A percentile compares a stretch with the other conserved stretches of the same genome.
These are phyloP conservation scores for Cochlearia excelsa DNA, from an alignment of 345 rosid species.

Conservation along the genomic window DNA sequence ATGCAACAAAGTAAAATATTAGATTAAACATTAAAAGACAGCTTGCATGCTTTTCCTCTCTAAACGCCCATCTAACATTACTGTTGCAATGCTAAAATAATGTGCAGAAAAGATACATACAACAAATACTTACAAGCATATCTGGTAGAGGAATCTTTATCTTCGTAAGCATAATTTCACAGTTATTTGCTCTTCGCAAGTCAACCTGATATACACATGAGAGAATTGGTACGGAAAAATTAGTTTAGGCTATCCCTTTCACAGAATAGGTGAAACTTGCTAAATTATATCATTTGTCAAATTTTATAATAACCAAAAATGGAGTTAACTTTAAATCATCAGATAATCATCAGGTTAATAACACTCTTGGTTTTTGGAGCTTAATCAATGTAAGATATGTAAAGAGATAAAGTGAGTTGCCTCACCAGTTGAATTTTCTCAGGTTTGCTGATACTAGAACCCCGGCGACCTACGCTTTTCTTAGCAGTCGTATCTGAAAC, in stretches of 20 bases:
- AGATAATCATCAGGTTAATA: constrained; percentile 3
- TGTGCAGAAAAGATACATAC: constrained; percentile 23
- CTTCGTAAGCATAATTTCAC: constrained; percentile 98
- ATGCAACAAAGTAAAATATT: constrained; percentile 16
- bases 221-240: constrained; percentile 1
- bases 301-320: constrained; percentile 8
- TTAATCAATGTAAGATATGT: constrained; percentile 2
- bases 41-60: neutral
- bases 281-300: constrained; percentile 6
- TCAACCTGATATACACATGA: constrained; percentile 60
- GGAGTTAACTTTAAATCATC: constrained; percentile 13
- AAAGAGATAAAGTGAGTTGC: constrained; percentile 28
- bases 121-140: constrained; percentile 74
- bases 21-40: constrained; percentile 5
- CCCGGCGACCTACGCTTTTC: constrained; percentile 73
- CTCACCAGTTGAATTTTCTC: constrained; percentile 95
- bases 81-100: constrained; percentile 23
- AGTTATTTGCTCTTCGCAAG: constrained; percentile 92
- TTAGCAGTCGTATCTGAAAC: constrained; percentile 63
- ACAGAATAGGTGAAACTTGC: neutral
- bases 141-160: constrained; percentile 88
- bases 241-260: constrained; percentile 13
- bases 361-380: neutral
- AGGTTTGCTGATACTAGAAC: constrained; percentile 75
- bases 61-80: constrained; percentile 2